Evolutionary conservation across 371 early-diverging fungal genomes (phyloP).

Genomic region (Mortierella sp.): DNA sequence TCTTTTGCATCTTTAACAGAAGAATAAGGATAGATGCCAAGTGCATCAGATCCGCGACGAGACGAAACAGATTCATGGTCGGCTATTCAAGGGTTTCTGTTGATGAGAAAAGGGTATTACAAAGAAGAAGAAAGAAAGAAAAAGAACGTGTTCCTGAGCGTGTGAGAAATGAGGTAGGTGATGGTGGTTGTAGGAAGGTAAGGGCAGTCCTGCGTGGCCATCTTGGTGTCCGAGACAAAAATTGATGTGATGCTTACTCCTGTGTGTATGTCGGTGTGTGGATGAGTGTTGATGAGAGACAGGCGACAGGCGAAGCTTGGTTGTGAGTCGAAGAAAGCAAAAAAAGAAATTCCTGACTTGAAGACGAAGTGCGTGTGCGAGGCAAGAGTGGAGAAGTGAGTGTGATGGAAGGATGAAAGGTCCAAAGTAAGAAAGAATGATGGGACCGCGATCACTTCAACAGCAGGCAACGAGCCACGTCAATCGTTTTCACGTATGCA

Average conservation of each 20-base stretch:
- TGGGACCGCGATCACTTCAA: background rate
- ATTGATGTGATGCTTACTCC: too few relatives aligned
- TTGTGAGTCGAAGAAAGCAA: background rate
- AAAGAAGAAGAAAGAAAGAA: background rate
- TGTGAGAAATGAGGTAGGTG: too few relatives aligned
- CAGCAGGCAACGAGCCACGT: background rate
- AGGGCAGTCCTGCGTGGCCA: too few relatives aligned
- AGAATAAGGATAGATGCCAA: conserved; percentile 95
- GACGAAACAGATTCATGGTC: conserved; percentile 79
- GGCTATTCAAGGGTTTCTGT: background rate
- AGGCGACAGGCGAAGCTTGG: background rate
- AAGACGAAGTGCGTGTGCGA: background rate
- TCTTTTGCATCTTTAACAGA: conserved; percentile 88
- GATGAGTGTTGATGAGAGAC: background rate
- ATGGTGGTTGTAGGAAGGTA: too few relatives aligned
- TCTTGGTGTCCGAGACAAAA: too few relatives aligned
- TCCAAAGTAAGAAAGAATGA: background rate
- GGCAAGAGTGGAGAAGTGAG: background rate
- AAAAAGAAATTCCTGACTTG: background rate
- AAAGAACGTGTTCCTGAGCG: background rate
- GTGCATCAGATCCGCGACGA: conserved; percentile 95
- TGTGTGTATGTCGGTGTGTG: too few relatives aligned
- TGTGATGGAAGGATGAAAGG: conserved; percentile 7
- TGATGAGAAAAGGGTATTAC: background rate
- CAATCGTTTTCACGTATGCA: background rate